phyloP scores from a whole-genome alignment of 2,329 filamentous ascomycete species.

The Bipolaris victoriae region DNA sequence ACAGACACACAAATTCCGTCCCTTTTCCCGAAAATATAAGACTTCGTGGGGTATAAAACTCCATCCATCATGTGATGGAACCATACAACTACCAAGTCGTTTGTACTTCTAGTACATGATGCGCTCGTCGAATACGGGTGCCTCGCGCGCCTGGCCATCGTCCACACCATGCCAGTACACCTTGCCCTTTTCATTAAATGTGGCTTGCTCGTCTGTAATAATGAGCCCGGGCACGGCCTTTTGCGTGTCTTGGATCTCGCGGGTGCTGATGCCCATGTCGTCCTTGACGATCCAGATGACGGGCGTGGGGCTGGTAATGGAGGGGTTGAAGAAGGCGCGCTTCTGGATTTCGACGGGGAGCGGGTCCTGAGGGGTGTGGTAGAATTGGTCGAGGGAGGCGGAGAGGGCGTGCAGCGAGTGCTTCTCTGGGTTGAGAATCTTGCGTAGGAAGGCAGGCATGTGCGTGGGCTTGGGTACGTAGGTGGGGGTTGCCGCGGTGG shows the following conservation, averaged over 20 bases:
- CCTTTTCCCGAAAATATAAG: not conserved
- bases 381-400: conserved; percentile 41
- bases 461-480: conserved; percentile 32
- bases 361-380: conserved; percentile 40
- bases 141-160: conserved; percentile 49
- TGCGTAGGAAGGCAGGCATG: conserved; percentile 41
- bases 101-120: conserved; percentile 38
- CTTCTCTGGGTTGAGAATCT: conserved; percentile 44
- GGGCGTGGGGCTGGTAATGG: conserved; percentile 52
- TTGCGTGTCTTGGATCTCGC: conserved; percentile 51
- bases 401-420: conserved; percentile 40
- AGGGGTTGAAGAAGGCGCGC: conserved; percentile 54
- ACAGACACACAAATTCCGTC: not conserved
- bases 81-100: too few species aligned
- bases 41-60: conserved; percentile 2
- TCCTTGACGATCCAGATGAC: conserved; percentile 56
- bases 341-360: conserved; percentile 46
- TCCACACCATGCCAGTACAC: conserved; percentile 51
- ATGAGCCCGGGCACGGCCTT: conserved; percentile 46
- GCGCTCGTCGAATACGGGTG: conserved; percentile 52
- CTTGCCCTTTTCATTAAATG: conserved; percentile 54
- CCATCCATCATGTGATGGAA: not conserved
- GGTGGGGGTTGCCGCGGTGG: conserved; percentile 3
- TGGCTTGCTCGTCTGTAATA: conserved; percentile 55
- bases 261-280: conserved; percentile 51